Base-by-base conservation (phyloP, 2,329 filamentous ascomycete genomes). In the Aspergillus sp. region DNA sequence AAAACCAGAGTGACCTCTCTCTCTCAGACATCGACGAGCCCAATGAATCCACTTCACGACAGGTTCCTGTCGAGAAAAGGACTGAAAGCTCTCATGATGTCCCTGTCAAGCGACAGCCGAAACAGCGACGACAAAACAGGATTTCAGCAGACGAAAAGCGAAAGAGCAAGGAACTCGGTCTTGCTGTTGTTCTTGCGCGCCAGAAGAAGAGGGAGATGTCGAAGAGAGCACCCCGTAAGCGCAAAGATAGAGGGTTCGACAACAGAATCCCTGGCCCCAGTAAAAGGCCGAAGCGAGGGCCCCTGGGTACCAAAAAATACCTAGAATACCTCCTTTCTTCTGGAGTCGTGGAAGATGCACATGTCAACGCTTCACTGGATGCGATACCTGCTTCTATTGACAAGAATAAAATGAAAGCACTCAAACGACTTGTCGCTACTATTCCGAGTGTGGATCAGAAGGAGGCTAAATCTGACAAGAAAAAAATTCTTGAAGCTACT, bases 341-440 rank as follows among this genome's bases (percentile, higher is more conserved):
- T 1, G 64, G 71, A 47, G 60, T 72, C 2, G 56, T 73, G 9
- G 57, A 57, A 25, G 68, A 70, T n/a, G 72, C 67, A 3, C 68
- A 74, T 19, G 62, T 55, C 7, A 77, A 71, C 57, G 61, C 67
- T 17, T 55, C 54, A 1, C 57, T 68, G 41, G 62, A 57, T 2
- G 64, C 57, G 4, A 68, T 72, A 51, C 74, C 71, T 15, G 58
- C 28, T 2, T 74, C 69, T 39, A 65, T 61, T 2, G 19, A 62
- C 0, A 62, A 58, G 4, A 62, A 74, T 47, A 73, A 70, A 48
- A 45, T 66, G 6, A 65, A 67, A n/a, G 76, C 75, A n/a, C 57
- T 79, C 2, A 55, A 58, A 7, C 69, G 76, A 28, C 56, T 78
- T 1, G 63, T 78, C 43, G 69, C 67, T 1, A 71, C 58, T 51